A percentile compares a stretch with the other conserved stretches of the same genome.
These are phyloP conservation scores for Leishmania mexicana DNA, from an alignment of 208 protist species.

Conservation along the genomic window DNA sequence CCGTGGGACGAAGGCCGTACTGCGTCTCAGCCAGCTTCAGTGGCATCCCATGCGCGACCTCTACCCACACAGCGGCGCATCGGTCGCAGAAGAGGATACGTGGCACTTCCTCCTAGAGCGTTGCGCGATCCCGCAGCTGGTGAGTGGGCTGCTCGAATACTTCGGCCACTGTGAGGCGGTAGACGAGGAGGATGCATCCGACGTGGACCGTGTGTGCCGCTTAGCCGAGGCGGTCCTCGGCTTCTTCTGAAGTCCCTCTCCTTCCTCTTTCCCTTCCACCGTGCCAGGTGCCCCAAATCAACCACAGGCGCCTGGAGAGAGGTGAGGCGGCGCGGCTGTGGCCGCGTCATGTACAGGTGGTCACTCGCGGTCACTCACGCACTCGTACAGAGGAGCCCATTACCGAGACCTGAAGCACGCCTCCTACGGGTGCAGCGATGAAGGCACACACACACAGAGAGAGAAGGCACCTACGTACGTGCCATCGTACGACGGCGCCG, in stretches of 20 bases:
- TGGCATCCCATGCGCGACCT: conserved; percentile 15
- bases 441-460: background rate
- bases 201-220: conserved; percentile 26
- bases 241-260: conserved; percentile 16
- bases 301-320: background rate
- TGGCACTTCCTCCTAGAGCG: conserved; percentile 26
- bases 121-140: conserved; percentile 48
- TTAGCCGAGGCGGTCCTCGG: conserved; percentile 17
- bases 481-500: background rate
- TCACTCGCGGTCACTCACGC: background rate
- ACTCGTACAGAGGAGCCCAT: background rate
- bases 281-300: background rate
- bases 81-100: conserved; percentile 10
- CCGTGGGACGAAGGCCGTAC: background rate
- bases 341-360: background rate
- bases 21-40: conserved; percentile 21
- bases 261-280: background rate
- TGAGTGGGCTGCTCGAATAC: conserved; percentile 39
- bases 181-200: conserved; percentile 28
- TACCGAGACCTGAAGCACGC: background rate
- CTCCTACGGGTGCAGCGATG: background rate
- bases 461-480: background rate
- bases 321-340: background rate
- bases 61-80: background rate
- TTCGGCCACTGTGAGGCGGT: conserved; percentile 24